Evolutionary conservation across 495 filamentous ascomycete species (phyloP), one percentile per base, ranked within the genome.

Genomic region (Pseudomonodictys pantanalensis): DNA sequence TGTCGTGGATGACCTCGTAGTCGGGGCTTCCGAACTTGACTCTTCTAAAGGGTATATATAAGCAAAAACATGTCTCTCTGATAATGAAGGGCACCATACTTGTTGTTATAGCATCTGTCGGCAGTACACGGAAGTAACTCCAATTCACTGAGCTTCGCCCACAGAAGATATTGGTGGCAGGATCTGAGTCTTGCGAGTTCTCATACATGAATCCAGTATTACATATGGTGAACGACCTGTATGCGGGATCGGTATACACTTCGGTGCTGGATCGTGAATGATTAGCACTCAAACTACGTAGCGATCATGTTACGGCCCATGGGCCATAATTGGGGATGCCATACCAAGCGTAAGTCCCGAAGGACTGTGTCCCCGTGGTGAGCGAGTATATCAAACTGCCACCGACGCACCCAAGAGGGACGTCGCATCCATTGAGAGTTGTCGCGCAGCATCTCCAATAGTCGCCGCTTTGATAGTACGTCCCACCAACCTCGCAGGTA

Each of bases 181-280:
- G 49, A 60, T 35, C 32, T 15, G 49, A 38, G 22, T 60, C 58
- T 39, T 47, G 15, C 4, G 50, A 39, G 42, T 60, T 60, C 22
- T 60, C 58, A 33, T 35, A 60, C 30, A 54, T 18, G 45, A 54
- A 60, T 12, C 49, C 58, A 3, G 39, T 60, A 18, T 60, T 60
- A 50, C 58, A 60, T 0, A 60, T 25, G 2, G 58, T 54, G 42
- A 47, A 60, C 10, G 42, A 54, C n/a, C n/a, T 23, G 41, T 60
- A 49, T 42, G 25, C 32, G 5, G 45, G 18, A 22, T 49, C 56
- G 7, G 58, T 60, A 22, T 35, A 60, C n/a, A 60, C 24, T 9
- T 29, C 9, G 22, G 49, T 47, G 28, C 49, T 52, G 32, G 2
- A 2, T 7, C 45, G 26, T 5, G n/a, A 22, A 39, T 10, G 8